phyloP scores from a whole-genome alignment of 2,329 filamentous ascomycete genomes.

The Sordariomycetes sp. region DNA sequence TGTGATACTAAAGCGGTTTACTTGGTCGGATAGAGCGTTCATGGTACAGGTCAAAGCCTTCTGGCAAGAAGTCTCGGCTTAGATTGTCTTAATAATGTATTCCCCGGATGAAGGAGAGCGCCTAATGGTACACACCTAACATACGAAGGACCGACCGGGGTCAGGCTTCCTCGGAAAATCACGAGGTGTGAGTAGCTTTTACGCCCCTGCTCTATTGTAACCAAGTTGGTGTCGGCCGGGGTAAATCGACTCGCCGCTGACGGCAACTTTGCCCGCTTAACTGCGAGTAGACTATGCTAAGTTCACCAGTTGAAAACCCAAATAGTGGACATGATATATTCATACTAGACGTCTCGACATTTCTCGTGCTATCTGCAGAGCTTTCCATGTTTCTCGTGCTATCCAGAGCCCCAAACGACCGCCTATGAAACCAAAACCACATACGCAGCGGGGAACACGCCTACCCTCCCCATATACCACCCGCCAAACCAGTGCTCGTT shows the following conservation, averaged over 20 bases:
- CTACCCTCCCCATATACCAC: slow-evolving; percentile 69
- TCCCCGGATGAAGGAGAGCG: too few relatives aligned
- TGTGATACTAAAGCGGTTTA: slow-evolving; percentile 20
- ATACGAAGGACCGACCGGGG: too few relatives aligned
- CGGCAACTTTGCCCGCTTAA: too few relatives aligned
- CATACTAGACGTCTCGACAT: not conserved
- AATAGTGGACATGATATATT: not conserved
- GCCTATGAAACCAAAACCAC: slow-evolving; percentile 36
- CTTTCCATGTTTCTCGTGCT: not conserved
- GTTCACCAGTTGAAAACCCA: too few relatives aligned
- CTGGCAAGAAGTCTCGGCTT: slow-evolving; percentile 16
- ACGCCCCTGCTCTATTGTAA: too few relatives aligned
- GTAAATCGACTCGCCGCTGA: too few relatives aligned
- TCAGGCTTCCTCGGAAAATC: too few relatives aligned
- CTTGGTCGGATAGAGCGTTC: slow-evolving; percentile 28
- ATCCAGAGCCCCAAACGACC: not conserved
- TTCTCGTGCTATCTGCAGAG: not conserved
- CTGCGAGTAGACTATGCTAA: too few relatives aligned
- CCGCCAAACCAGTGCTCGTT: slow-evolving; percentile 90
- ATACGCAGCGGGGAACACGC: slow-evolving; percentile 73
- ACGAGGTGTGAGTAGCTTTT: too few relatives aligned
- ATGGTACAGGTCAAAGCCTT: slow-evolving; percentile 16
- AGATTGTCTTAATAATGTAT: not conserved
- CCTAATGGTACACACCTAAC: too few relatives aligned
- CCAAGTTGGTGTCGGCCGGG: too few relatives aligned